Evolutionary conservation across 129 eudicot species (phyloP).

Genomic region (Flaveria bidentis): DNA sequence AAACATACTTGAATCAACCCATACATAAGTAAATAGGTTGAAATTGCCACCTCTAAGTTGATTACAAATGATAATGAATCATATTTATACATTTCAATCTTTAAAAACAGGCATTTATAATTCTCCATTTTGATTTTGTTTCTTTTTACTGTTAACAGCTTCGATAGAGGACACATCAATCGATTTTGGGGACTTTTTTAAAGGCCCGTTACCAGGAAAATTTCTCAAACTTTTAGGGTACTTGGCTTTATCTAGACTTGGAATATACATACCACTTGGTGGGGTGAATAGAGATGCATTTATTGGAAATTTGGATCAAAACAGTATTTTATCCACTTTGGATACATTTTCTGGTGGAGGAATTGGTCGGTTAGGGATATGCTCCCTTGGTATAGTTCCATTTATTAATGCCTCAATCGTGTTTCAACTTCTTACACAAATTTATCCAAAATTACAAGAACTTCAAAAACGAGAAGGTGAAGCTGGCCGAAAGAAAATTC

Average conservation of each 20-base stretch:
- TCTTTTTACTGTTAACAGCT: constrained; percentile 57
- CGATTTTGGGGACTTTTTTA: constrained; percentile 96
- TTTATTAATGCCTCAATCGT: constrained; percentile 97
- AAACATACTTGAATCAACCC: background rate
- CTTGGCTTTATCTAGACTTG: constrained; percentile 91
- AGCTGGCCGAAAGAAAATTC: constrained; percentile 93
- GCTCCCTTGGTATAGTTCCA: constrained; percentile 98
- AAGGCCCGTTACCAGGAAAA: constrained; percentile 96
- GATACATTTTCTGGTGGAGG: constrained; percentile 99
- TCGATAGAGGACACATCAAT: constrained; percentile 97
- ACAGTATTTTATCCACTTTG: constrained; percentile 78
- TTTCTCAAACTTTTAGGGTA: constrained; percentile 87
- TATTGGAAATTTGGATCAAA: constrained; percentile 87
- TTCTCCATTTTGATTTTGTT: constrained; percentile 32
- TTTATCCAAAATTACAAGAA: constrained; percentile 97
- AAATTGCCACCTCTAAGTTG: background rate
- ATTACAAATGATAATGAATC: background rate
- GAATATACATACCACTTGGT: constrained; percentile 96
- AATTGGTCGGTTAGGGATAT: constrained; percentile 92
- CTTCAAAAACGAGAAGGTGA: constrained; percentile 97
- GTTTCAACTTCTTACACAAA: constrained; percentile 91
- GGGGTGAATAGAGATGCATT: constrained; percentile 98
- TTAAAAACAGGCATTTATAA: constrained; percentile 15
- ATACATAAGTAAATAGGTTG: background rate
- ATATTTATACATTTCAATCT: background rate